Base-by-base conservation (phyloP, 331 rosid species). In the Acacia pycnantha region DNA sequence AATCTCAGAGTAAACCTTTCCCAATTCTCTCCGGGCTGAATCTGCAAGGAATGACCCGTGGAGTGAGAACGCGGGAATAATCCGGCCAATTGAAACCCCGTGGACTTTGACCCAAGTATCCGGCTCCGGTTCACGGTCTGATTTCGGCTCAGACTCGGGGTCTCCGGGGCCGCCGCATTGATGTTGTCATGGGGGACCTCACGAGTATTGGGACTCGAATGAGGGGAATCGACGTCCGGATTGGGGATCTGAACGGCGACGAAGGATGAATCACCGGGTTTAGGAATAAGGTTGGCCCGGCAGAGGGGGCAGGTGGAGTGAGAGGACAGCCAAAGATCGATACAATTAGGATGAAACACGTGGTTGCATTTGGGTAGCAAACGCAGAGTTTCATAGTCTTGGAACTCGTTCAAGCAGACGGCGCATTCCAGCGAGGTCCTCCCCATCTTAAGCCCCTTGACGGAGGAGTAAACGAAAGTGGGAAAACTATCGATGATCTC, bases 231-330 rank as follows among this genome's bases (percentile, higher is more conserved):
- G 19, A 16, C 13, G 10, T 47, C 74, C 12, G 70, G 64, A 12
- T 70, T 54, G 1, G 81, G 62, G 22, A 87, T 79, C 0, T 73
- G 84, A 59, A 86, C 67, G 5, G 82, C 76, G 6, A 76, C 35
- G 3, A 26, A 24, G 11, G 80, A 74, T 0, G 16, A 14, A 27
- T 92, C 94, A 1, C 93, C 92, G 3, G 92, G 87, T 22, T 50
- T 76, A 5, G 95, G 91, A 24, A 81, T 62, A 11, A 95, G 82
- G 79, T 85, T 70, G 9, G 98, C 91, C 3, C 98, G 93, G 72
- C 98, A 95, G 58, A 95, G 91, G 0, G 98, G 98, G 35, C 98
- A 95, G 0, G 98, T 95, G 76, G 91, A 69, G 81, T 95, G 93
- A 6, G 92, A 85, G 5, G 83, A 74, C 22, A 95, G 78, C 98